Evolutionary conservation across 2,329 filamentous ascomycete species (phyloP), one percentile per base, ranked within the genome.

Genomic region (Ploettnerulaceae sp.): DNA sequence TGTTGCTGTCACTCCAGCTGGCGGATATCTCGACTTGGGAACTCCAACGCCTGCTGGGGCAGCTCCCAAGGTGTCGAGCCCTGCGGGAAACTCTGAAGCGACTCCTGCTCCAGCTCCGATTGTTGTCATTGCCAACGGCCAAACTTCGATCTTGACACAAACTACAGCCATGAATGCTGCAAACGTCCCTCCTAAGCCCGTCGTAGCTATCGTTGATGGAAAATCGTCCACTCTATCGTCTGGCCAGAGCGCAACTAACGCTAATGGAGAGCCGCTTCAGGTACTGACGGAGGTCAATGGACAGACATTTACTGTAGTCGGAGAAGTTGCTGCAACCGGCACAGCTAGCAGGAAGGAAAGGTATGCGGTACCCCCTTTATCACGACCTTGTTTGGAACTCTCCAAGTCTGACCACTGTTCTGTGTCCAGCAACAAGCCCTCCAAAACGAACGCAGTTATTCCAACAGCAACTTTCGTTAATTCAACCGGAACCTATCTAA

Each of bases 391-490:
- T n/a, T n/a, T n/a, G n/a, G n/a, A n/a, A n/a, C n/a, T n/a, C n/a
- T n/a, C n/a, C n/a, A n/a, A n/a, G n/a, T n/a, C n/a, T n/a, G n/a
- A n/a, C n/a, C n/a, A n/a, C n/a, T n/a, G n/a, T n/a, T n/a, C n/a
- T n/a, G 9, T 15, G 17, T 39, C 21, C 12, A 40, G 29, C 43
- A 14, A 11, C 15, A 28, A 21, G 25, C 18, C 39, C 17, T 33
- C 39, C 12, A 42, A 22, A 1, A 25, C 31, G 3, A n/a, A 9
- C 25, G 29, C 34, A 21, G 21, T 33, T 15, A 11, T 32, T 21
- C 49, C 52, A 22, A 45, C 34, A 9, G 33, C 44, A 32, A 53
- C 52, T 2, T 34, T 55, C 9, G 52, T 53, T 11, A 55, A 55
- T 11, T 41, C 45, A 15, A 50, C 52, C 3, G 52, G 52, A n/a